Base-by-base conservation (phyloP, 805 yeast species). In the Candida maesae region DNA sequence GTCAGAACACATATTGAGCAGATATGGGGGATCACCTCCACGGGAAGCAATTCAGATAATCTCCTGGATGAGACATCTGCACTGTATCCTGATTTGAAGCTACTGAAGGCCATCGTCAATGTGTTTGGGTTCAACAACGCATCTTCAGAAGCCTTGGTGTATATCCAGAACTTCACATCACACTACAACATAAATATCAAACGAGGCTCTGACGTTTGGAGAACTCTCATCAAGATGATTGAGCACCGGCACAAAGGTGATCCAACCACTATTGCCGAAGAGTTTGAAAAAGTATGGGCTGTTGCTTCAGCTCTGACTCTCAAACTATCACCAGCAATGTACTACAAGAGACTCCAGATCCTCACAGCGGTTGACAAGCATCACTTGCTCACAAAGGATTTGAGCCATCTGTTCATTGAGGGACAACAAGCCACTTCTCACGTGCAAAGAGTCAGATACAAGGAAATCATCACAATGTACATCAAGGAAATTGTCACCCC, bases 11-110 rank as follows among this genome's bases (percentile, higher is more conserved):
- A 55, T 15, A 46, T 55, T 13, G 15, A 32, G 6, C 32, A 43
- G 33, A 42, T 52, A 0, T 55, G 59, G 59, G 59, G 58, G 5
- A 46, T 55, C 13, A 11, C 44, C 3, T 7, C 25, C 30, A 36
- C 9, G 16, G 41, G 21, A 16, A 6, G 15, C 8, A 27, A n/a
- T 9, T 45, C 50, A 14, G 14, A 13, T 10, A 19, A 21, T 10
- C 14, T 45, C 11, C 19, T 51, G 11, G 36, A 47, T 2, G 27
- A 13, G 16, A 21, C 45, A 2, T 47, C 53, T 9, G 31, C 47
- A 4, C 24, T 55, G 6, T 55, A 53, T 31, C 59, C 59, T 12
- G 50, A 47, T 19, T 10, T n/a, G n/a, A 42, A 36, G 5, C 41
- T 55, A 4, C 15, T 55, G 11, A 40, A 43, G 15, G 20, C 41